Conservation (phyloP, 78 protist species). For the Dictyostelium intermedium region DNA sequence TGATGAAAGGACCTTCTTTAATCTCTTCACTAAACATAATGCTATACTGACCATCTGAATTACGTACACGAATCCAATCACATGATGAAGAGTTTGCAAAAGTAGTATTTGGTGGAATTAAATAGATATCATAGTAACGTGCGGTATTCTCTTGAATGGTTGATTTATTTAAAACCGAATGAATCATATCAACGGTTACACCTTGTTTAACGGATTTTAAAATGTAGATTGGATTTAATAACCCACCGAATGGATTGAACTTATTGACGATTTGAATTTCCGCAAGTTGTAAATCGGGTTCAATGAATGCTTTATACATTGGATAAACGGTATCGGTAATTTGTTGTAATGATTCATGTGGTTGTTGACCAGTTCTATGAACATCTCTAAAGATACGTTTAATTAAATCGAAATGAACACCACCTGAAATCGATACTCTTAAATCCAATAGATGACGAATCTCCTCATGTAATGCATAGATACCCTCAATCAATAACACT, state of each 20-base stretch:
- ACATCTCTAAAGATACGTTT: conserved; percentile 85
- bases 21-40: conserved; percentile 78
- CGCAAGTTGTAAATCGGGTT: conserved; percentile 77
- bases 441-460: conserved; percentile 80
- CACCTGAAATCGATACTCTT: conserved; percentile 81
- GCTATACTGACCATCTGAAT: conserved; percentile 70
- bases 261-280: conserved; percentile 72
- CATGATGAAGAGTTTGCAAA: conserved; percentile 35
- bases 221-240: conserved; percentile 73
- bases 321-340: conserved; percentile 86
- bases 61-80: conserved; percentile 85
- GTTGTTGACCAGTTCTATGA: conserved; percentile 80
- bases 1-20: conserved; percentile 67
- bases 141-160: conserved; percentile 34
- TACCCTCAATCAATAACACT: conserved; percentile 81
- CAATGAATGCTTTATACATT: conserved; percentile 88
- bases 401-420: conserved; percentile 84
- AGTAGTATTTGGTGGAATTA: conserved; percentile 66
- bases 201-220: conserved; percentile 51
- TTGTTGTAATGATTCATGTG: conserved; percentile 81
- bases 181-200: conserved; percentile 55
- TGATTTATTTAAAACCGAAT: conserved; percentile 27
- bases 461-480: conserved; percentile 79
- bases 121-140: conserved; percentile 82
- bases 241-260: conserved; percentile 79